Evolutionary conservation across 2,329 filamentous ascomycete species (phyloP).

Genomic region (Colletotrichum gloeosporioides): DNA sequence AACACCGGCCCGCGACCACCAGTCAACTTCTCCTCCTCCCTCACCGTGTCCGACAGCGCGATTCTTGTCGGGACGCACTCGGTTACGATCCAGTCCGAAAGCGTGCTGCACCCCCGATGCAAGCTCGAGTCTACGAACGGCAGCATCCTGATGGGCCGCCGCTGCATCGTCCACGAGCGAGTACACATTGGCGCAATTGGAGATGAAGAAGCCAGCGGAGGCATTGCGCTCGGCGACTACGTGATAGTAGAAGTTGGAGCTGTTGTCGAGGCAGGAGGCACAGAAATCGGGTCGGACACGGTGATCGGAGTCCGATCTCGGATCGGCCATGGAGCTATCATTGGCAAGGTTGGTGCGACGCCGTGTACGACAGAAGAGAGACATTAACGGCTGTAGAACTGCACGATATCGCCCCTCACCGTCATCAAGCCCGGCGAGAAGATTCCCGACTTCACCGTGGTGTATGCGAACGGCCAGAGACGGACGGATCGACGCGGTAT

Average conservation of each 20-base stretch:
- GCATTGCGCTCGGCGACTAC: conserved; percentile 65
- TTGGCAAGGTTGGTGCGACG: conserved; percentile 60
- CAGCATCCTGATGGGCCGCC: conserved; percentile 79
- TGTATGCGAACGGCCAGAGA: conserved; percentile 69
- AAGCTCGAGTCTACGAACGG: conserved; percentile 80
- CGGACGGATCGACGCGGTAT: conserved; percentile 66
- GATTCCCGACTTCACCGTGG: conserved; percentile 71
- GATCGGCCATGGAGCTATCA: conserved; percentile 63
- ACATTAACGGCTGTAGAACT: conserved; percentile 53
- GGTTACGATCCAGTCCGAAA: conserved; percentile 79
- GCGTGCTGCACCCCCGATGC: conserved; percentile 85
- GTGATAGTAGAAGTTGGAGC: conserved; percentile 67
- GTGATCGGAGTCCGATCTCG: conserved; percentile 64
- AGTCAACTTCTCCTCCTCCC: conserved; percentile 63
- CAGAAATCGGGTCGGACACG: conserved; percentile 65
- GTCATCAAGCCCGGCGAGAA: conserved; percentile 61
- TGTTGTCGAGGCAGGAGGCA: conserved; percentile 66
- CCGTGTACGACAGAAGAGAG: not conserved
- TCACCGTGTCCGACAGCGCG: conserved; percentile 68
- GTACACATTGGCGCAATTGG: conserved; percentile 56
- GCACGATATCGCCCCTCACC: conserved; percentile 72
- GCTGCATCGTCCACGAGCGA: conserved; percentile 82
- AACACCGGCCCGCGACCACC: conserved; percentile 64
- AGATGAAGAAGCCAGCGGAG: conserved; percentile 41
- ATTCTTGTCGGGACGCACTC: conserved; percentile 74